Conservation (phyloP, 1,139 yeast species). For the Sporopachydermia cereana region DNA sequence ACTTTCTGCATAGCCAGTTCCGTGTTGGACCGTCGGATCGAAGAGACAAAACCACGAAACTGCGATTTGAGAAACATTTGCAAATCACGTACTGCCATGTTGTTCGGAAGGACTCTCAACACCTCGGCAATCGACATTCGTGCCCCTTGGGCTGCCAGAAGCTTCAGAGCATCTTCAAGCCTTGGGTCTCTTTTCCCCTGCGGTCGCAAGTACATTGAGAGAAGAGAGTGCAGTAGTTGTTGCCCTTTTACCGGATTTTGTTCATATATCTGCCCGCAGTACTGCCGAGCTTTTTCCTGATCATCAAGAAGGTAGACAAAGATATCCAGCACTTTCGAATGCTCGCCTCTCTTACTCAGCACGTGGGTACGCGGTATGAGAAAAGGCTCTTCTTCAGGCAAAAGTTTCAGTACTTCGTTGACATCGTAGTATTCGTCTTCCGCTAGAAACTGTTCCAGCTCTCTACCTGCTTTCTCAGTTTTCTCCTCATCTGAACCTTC, state of each 20-base stretch:
- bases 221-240: conserved; percentile 22
- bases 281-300: conserved; percentile 43
- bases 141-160: conserved; percentile 38
- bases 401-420: conserved; percentile 20
- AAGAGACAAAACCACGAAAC: conserved; percentile 27
- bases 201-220: conserved; percentile 22
- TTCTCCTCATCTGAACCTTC: conserved; percentile 20
- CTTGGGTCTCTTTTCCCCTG: conserved; percentile 8
- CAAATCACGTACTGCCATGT: conserved; percentile 35
- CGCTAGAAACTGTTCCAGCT: conserved; percentile 19
- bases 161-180: conserved; percentile 27
- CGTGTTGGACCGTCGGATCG: conserved; percentile 18
- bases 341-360: conserved; percentile 47
- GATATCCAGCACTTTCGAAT: conserved; percentile 53
- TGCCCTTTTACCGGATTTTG: conserved; percentile 30
- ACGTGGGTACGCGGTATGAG: conserved; percentile 43
- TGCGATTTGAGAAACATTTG: conserved; percentile 36
- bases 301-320: conserved; percentile 49
- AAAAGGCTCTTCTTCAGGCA: conserved; percentile 20
- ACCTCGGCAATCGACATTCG: conserved; percentile 42
- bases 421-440: conserved; percentile 24
- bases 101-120: conserved; percentile 39
- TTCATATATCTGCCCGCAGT: conserved; percentile 44
- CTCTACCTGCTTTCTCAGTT: conserved; percentile 13
- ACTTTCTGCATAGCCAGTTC: conserved; percentile 28